These are phyloP conservation scores for Xylaria sp. DNA, from an alignment of 2,329 filamentous ascomycete genomes.

Conservation along the genomic window DNA sequence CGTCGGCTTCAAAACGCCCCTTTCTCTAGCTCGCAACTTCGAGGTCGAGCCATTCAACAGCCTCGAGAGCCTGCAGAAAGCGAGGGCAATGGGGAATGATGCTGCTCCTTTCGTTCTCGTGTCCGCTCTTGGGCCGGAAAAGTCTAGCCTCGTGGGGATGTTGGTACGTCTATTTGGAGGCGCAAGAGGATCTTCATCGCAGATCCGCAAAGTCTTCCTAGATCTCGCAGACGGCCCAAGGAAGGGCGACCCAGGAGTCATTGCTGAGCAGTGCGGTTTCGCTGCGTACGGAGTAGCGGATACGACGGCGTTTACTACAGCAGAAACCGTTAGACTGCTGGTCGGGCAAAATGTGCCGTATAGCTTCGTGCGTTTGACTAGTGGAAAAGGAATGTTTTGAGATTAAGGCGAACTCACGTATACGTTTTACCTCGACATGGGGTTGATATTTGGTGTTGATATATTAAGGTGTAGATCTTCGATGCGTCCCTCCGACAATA, in stretches of 20 bases:
- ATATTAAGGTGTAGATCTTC: constrained; percentile 10
- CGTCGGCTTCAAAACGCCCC: constrained; percentile 78
- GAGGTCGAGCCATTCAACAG: constrained; percentile 83
- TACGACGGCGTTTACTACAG: constrained; percentile 84
- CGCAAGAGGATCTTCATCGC: constrained; percentile 51
- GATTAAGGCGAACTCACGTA: neutral
- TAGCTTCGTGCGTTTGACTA: constrained; percentile 83
- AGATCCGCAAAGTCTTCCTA: constrained; percentile 77
- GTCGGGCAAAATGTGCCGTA: constrained; percentile 90
- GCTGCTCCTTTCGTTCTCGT: constrained; percentile 82
- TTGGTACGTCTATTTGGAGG: constrained; percentile 77
- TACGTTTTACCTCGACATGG: neutral
- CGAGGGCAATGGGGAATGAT: constrained; percentile 60
- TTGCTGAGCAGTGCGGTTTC: constrained; percentile 81
- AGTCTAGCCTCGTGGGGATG: constrained; percentile 81
- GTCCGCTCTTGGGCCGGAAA: constrained; percentile 81
- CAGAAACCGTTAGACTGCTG: constrained; percentile 80
- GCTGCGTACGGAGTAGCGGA: constrained; percentile 82
- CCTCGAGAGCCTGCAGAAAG: constrained; percentile 70
- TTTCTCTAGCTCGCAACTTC: constrained; percentile 71
- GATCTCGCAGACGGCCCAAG: constrained; percentile 77
- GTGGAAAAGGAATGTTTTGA: constrained; percentile 63
- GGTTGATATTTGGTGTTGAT: constrained; percentile 7
- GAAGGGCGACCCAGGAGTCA: constrained; percentile 74
- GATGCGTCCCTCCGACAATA: neutral